Evolutionary conservation across 2,329 filamentous ascomycete species (phyloP).

Genomic region (Aciculosporium take): DNA sequence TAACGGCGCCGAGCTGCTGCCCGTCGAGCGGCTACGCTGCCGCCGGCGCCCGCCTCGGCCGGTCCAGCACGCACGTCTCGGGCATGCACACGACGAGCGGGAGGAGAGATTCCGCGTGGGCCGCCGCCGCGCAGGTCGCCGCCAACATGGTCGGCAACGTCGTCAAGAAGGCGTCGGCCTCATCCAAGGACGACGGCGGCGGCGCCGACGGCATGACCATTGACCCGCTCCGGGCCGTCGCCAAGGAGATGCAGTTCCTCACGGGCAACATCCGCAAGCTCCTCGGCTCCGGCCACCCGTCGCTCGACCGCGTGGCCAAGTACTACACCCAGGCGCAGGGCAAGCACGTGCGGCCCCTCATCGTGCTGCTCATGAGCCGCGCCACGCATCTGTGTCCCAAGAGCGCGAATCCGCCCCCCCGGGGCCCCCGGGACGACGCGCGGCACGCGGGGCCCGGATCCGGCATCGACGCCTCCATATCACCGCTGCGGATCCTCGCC

Average conservation of each 20-base stretch:
- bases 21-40: constrained; percentile 18
- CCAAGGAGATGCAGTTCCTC: constrained; percentile 92
- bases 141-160: constrained; percentile 58
- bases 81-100: constrained; percentile 30
- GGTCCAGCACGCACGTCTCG: constrained; percentile 17
- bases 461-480: constrained; percentile 41
- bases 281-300: constrained; percentile 87
- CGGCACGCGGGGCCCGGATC: too few relatives aligned
- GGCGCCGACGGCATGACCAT: constrained; percentile 56
- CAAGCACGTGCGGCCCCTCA: constrained; percentile 87
- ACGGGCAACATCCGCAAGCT: constrained; percentile 87
- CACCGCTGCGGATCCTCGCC: constrained; percentile 45
- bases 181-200: too few relatives aligned
- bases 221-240: constrained; percentile 79
- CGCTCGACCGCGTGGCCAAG: constrained; percentile 87
- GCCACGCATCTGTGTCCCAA: constrained; percentile 73
- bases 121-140: constrained; percentile 56
- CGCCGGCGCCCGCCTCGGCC: constrained; percentile 14
- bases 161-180: constrained; percentile 45
- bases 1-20: constrained; percentile 17
- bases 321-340: constrained; percentile 96
- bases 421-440: too few relatives aligned
- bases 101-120: constrained; percentile 50
- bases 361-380: constrained; percentile 91
- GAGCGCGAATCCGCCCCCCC: too few relatives aligned